phyloP scores from a whole-genome alignment of 208 protist genomes.

The Leishmania martiniquensis region DNA sequence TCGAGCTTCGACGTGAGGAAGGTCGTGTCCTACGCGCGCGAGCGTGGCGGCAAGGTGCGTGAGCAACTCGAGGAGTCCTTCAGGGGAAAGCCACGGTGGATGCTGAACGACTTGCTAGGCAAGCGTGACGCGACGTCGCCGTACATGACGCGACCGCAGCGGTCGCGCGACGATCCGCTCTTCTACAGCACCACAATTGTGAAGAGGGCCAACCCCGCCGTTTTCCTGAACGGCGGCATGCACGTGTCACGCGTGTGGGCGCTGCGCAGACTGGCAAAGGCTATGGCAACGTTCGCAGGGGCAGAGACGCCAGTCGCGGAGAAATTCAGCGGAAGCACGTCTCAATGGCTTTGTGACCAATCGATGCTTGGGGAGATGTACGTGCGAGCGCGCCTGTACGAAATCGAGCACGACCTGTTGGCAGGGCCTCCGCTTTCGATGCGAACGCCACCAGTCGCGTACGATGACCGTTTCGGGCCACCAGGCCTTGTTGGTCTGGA shows the following conservation, averaged over 20 bases:
- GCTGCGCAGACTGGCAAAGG: slow-evolving; percentile 19
- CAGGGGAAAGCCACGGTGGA: slow-evolving; percentile 3
- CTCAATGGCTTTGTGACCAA: slow-evolving; percentile 38
- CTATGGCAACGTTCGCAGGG: slow-evolving; percentile 17
- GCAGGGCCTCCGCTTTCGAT: slow-evolving; percentile 7
- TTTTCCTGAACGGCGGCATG: slow-evolving; percentile 34
- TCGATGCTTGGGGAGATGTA: slow-evolving; percentile 36
- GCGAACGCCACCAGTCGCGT: slow-evolving; percentile 10
- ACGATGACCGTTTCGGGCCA: slow-evolving; percentile 11
- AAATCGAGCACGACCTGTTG: slow-evolving; percentile 37
- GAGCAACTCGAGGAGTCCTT: slow-evolving; percentile 7
- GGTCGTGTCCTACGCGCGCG: slow-evolving; percentile 1
- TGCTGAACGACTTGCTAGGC: slow-evolving; percentile 21
- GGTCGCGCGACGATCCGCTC: slow-evolving; percentile 16
- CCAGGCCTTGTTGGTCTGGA: slow-evolving; percentile 20
- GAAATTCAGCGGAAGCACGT: slow-evolving; percentile 6
- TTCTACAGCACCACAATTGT: slow-evolving; percentile 27
- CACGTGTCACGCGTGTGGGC: slow-evolving; percentile 42
- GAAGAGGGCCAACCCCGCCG: slow-evolving; percentile 16
- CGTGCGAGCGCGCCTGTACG: slow-evolving; percentile 28
- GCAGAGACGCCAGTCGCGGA: slow-evolving; percentile 22
- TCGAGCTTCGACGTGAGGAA: slow-evolving; percentile 11
- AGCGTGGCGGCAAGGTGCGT: slow-evolving; percentile 12
- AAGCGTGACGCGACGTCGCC: slow-evolving; percentile 3
- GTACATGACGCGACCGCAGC: slow-evolving; percentile 2